These are phyloP conservation scores for Darksidea phi DNA, from an alignment of 495 filamentous ascomycete species.

Conservation along the genomic window DNA sequence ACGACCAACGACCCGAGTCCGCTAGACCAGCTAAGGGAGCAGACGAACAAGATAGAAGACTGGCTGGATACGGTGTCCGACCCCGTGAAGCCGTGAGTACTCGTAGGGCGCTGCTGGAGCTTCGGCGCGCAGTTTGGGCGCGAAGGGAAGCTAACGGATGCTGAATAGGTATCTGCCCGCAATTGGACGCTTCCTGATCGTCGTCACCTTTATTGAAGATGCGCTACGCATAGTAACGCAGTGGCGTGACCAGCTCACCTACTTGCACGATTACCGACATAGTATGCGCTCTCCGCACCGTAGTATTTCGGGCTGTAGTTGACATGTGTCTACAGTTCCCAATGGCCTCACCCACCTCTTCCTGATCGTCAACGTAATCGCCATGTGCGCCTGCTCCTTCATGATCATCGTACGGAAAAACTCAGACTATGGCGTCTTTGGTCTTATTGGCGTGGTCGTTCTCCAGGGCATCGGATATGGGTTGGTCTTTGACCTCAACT, in stretches of 20 bases:
- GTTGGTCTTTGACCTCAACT: conserved; percentile 98
- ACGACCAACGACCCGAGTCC: conserved; percentile 75
- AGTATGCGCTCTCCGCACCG: conserved; percentile 57
- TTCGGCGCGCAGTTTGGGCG: background rate
- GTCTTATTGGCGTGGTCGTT: conserved; percentile 85
- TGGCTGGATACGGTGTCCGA: conserved; percentile 84
- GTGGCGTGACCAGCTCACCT: conserved; percentile 93
- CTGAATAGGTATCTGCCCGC: conserved; percentile 78
- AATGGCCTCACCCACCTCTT: conserved; percentile 89
- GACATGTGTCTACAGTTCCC: conserved; percentile 61
- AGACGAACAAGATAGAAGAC: conserved; percentile 98
- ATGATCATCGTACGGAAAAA: conserved; percentile 88
- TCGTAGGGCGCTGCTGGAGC: background rate
- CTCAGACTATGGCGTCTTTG: conserved; percentile 86
- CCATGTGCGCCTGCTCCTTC: conserved; percentile 78
- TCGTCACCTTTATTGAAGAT: conserved; percentile 98
- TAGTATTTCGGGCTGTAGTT: conserved; percentile 25
- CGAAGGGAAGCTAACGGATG: conserved; percentile 16
- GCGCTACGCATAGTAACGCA: conserved; percentile 94
- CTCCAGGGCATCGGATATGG: conserved; percentile 97
- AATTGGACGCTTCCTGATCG: conserved; percentile 94
- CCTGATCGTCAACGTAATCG: conserved; percentile 84
- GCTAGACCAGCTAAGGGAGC: conserved; percentile 84
- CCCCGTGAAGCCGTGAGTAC: conserved; percentile 91
- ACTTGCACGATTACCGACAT: conserved; percentile 87